Conservation (phyloP, 2,329 filamentous ascomycete genomes). For the Phialophora macrospora region DNA sequence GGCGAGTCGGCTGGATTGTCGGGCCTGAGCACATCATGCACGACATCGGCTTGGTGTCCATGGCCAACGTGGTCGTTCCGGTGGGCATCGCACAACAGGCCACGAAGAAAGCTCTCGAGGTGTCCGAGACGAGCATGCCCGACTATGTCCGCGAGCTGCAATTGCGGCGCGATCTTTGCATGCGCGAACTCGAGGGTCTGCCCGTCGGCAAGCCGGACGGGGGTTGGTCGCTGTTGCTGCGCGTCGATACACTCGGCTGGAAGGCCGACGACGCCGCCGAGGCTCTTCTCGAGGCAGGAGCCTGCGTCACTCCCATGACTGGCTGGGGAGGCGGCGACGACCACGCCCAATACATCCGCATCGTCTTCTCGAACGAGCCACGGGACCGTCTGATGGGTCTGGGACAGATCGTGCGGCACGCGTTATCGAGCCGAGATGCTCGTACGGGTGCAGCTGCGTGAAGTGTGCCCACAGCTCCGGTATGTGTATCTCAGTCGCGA, state of each 20-base stretch:
- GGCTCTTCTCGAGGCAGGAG: conserved; percentile 19
- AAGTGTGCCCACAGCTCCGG: too few relatives aligned
- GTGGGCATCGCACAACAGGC: conserved; percentile 29
- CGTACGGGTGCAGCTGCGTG: too few relatives aligned
- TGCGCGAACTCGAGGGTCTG: conserved; percentile 23
- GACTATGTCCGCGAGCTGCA: conserved; percentile 25
- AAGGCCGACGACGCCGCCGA: conserved; percentile 16
- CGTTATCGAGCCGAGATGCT: conserved; percentile 9
- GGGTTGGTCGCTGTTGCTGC: conserved; percentile 23
- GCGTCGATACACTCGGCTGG: conserved; percentile 17
- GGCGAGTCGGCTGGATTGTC: conserved; percentile 31
- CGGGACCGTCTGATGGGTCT: conserved; percentile 21
- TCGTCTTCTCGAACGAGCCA: conserved; percentile 30
- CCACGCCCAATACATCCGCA: conserved; percentile 24
- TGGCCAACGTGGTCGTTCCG: conserved; percentile 31
- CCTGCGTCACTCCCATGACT: conserved; percentile 25
- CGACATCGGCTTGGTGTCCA: conserved; percentile 25
- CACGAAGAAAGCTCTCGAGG: conserved; percentile 15
- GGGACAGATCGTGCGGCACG: conserved; percentile 22
- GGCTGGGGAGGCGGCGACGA: conserved; percentile 21
- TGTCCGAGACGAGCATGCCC: conserved; percentile 12
- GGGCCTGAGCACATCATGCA: conserved; percentile 20
- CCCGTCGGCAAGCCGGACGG: conserved; percentile 22
- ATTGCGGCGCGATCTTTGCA: conserved; percentile 20
- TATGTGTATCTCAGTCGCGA: too few relatives aligned